Conservation (phyloP, 164 flowering plant species). For the Tetracentron sinense region DNA sequence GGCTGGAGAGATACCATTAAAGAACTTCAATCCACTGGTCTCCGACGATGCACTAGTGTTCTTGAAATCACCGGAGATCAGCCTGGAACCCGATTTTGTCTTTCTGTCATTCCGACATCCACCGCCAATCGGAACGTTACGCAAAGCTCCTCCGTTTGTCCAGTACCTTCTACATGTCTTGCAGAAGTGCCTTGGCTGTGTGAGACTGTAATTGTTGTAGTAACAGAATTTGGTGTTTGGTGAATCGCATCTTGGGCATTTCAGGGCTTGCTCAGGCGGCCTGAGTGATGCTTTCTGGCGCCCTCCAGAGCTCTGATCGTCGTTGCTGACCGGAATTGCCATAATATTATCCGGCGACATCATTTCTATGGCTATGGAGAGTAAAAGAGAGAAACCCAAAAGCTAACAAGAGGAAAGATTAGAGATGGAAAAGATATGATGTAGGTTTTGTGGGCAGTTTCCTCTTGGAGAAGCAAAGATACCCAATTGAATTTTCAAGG, state of each 20-base stretch:
- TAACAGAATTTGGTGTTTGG: too few species aligned
- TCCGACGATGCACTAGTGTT: slow-evolving; percentile 25
- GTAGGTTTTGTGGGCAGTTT: slow-evolving; percentile 25
- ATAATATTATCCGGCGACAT: slow-evolving; percentile 35
- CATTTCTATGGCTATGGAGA: slow-evolving; percentile 12
- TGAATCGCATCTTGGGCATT: too few species aligned
- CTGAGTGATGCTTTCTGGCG: slow-evolving; percentile 17
- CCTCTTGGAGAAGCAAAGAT: slow-evolving; percentile 41
- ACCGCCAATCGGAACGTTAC: too few species aligned
- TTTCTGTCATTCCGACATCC: slow-evolving; percentile 79
- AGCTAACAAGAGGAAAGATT: not conserved
- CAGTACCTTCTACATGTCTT: too few species aligned
- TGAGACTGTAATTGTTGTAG: too few species aligned
- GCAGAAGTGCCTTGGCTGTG: slow-evolving; percentile 83
- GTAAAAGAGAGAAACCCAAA: not conserved
- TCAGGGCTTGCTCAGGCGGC: slow-evolving; percentile 44
- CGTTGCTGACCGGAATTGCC: slow-evolving; percentile 7
- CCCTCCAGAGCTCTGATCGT: slow-evolving; percentile 5
- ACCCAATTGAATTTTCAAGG: slow-evolving; percentile 50
- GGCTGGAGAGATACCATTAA: slow-evolving; percentile 41
- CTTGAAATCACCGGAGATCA: slow-evolving; percentile 23
- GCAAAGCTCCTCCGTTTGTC: too few species aligned
- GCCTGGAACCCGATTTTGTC: slow-evolving; percentile 27
- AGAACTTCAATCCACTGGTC: slow-evolving; percentile 35
- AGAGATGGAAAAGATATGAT: not conserved